These are phyloP conservation scores for Amesomyces nigricolor DNA, from an alignment of 2,329 filamentous ascomycete genomes.

Conservation along the genomic window DNA sequence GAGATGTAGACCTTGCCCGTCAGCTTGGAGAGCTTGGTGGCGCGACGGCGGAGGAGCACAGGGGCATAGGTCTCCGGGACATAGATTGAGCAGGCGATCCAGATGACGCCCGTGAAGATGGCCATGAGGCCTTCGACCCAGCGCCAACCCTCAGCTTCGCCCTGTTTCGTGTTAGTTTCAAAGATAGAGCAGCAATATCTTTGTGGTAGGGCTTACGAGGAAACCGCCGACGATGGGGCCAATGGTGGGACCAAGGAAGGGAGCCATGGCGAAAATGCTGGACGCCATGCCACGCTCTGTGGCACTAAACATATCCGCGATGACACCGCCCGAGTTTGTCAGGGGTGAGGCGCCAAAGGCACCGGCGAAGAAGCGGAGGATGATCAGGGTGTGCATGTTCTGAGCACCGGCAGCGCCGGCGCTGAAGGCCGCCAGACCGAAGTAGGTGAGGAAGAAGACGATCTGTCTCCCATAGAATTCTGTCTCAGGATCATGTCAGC, in stretches of 20 bases:
- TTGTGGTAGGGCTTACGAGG: conserved; percentile 32
- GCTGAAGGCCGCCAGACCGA: conserved; percentile 54
- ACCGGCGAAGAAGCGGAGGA: conserved; percentile 60
- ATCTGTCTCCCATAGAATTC: conserved; percentile 56
- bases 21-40: conserved; percentile 43
- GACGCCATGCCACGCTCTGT: conserved; percentile 52
- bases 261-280: conserved; percentile 58
- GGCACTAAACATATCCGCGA: conserved; percentile 52
- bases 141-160: conserved; percentile 59
- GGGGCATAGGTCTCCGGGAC: conserved; percentile 59
- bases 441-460: conserved; percentile 54
- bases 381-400: conserved; percentile 53
- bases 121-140: conserved; percentile 65
- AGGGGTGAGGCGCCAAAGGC: conserved; percentile 57
- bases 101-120: conserved; percentile 57
- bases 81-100: conserved; percentile 46
- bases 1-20: conserved; percentile 54
- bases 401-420: conserved; percentile 52
- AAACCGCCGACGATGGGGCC: conserved; percentile 64
- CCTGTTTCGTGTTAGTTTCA: conserved; percentile 25
- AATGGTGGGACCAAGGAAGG: conserved; percentile 60
- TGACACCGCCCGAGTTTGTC: conserved; percentile 57
- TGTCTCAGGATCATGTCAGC: conserved; percentile 19
- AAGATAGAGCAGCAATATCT: not conserved
- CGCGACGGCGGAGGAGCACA: conserved; percentile 50